Base-by-base conservation (phyloP, 345 rosid genomes). In the Ricinus communis region DNA sequence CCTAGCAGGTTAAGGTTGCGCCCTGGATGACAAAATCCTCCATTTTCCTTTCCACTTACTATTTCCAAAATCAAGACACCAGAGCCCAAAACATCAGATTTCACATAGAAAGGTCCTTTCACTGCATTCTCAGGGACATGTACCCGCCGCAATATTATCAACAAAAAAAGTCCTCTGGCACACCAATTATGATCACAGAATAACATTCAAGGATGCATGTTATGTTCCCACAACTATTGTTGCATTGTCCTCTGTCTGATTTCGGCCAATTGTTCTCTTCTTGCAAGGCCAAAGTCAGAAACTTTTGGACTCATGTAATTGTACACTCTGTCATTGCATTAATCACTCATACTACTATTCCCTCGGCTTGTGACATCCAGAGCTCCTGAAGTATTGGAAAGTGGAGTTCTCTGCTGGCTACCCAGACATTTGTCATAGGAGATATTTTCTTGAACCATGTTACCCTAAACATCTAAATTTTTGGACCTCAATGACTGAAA, bases 201-300 rank as follows among this genome's bases (percentile, higher is more conserved):
- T 33, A 33, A 33, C 38, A 2, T 33, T 33, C 6, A 6, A 58
- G 36, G 21, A 33, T 19, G 19, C 75, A 62, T 62, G 62, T 69
- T 63, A 53, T 52, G 75, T 71, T 24, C 75, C 75, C 0, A 62
- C 75, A 18, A 71, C 62, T 24, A 36, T 62, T 5, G 38, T 52
- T 22, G 75, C 62, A 18, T 36, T 71, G 24, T 68, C 69, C 69
- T 51, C 75, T 0, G 62, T 71, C 25, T 71, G 69, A 52, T 71
- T 56, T 5, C 40, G 69, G 2, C 62, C 40, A 52, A 62, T 62
- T 27, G 62, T 71, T 71, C 68, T 71, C 15, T 71, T 71, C 68
- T 71, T 22, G 75, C 75, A 6, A 71, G 28, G 43, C 75, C 75
- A 27, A 71, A 71, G 53, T 71, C 75, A 1, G 75, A 71, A 4